phyloP scores from a whole-genome alignment of 768 basidiomycete genomes.

The Phylloporus arenicola region DNA sequence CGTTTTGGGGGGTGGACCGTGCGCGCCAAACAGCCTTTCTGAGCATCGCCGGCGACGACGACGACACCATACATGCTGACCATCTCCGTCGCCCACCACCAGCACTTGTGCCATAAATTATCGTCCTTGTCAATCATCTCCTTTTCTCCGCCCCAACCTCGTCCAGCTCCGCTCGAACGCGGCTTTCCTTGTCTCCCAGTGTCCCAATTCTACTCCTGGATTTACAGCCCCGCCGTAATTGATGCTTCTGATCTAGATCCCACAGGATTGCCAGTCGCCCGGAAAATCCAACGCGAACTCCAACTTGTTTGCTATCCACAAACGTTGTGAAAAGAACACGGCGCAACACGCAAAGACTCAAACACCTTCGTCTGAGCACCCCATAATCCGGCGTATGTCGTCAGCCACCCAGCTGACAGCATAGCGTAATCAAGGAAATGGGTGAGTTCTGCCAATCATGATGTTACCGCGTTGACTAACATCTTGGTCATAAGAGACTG shows the following conservation, averaged over 20 bases:
- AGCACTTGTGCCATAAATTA: conserved; percentile 25
- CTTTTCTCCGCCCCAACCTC: conserved; percentile 32
- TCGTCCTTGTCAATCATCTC: conserved; percentile 14
- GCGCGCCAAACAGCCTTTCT: conserved; percentile 15
- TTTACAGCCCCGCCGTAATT: conserved; percentile 2
- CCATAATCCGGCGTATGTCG: neutral
- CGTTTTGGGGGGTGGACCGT: conserved; percentile 24
- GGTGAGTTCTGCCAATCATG: neutral
- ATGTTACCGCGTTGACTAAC: neutral
- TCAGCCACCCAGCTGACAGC: neutral
- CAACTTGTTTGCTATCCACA: neutral
- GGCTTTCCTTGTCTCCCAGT: neutral
- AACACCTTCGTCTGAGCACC: neutral
- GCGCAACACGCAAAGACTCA: neutral
- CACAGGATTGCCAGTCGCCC: neutral
- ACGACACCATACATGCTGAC: conserved; percentile 10
- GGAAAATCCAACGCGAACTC: neutral
- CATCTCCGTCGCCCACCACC: neutral
- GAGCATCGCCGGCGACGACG: conserved; percentile 17
- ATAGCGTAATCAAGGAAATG: neutral
- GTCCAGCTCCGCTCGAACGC: conserved; percentile 33
- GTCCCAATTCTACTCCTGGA: neutral
- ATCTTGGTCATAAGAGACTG: too few relatives aligned
- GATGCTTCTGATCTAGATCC: neutral
- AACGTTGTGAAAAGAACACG: neutral